A percentile compares a stretch with the other conserved stretches of the same genome.
phyloP scores from a whole-genome alignment of 2,329 filamentous ascomycete species.

The Hypocrella siamensis region DNA sequence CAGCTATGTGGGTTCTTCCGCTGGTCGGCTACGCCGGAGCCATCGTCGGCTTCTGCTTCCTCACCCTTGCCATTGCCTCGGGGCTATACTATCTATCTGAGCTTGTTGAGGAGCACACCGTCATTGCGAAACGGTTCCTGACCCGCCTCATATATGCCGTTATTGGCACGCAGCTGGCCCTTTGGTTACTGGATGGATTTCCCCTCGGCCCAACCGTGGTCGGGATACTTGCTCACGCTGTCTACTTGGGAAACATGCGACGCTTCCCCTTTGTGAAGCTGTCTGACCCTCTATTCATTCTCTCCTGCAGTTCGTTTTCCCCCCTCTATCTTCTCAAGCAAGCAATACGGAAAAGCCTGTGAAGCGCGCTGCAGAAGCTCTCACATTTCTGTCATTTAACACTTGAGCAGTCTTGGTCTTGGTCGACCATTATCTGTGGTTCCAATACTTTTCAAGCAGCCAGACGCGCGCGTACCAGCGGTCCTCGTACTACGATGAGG shows the following conservation, averaged over 20 bases:
- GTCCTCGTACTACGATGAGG: slow-evolving; percentile 46
- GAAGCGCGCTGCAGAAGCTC: too few species aligned
- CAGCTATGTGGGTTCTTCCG: slow-evolving; percentile 82
- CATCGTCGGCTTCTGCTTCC: slow-evolving; percentile 76
- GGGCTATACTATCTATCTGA: slow-evolving; percentile 97
- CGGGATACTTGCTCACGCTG: slow-evolving; percentile 63
- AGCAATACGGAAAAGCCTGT: too few species aligned
- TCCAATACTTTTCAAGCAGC: slow-evolving; percentile 68
- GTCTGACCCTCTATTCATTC: slow-evolving; percentile 70
- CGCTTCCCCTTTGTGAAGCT: slow-evolving; percentile 66
- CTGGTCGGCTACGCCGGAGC: slow-evolving; percentile 81
- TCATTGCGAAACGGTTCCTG: slow-evolving; percentile 77
- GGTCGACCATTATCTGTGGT: slow-evolving; percentile 90
- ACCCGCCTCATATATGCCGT: slow-evolving; percentile 72
- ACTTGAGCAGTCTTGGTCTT: slow-evolving; percentile 65
- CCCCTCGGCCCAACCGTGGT: slow-evolving; percentile 60
- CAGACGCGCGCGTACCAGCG: slow-evolving; percentile 41
- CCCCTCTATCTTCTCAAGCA: background rate
- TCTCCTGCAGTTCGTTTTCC: slow-evolving; percentile 55
- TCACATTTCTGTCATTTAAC: too few species aligned
- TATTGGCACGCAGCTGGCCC: slow-evolving; percentile 55
- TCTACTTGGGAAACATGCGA: slow-evolving; percentile 79
- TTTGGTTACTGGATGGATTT: slow-evolving; percentile 74
- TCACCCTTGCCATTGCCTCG: slow-evolving; percentile 93
- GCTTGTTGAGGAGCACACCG: slow-evolving; percentile 94